phyloP scores from a whole-genome alignment of 2,329 filamentous ascomycete species.

The Aphanocladium album region DNA sequence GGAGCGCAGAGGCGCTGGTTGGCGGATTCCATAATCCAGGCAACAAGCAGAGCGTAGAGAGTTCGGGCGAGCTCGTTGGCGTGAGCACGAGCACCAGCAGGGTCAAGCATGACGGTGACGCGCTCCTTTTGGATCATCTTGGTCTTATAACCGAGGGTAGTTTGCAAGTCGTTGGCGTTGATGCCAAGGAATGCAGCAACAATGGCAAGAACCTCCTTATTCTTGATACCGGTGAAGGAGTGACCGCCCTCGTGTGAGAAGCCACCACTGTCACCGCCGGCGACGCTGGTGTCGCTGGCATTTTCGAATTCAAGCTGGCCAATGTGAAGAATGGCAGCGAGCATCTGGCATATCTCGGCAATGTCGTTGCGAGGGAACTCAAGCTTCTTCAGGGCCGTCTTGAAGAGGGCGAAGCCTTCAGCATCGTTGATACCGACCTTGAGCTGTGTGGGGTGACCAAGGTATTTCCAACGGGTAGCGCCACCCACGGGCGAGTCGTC shows the following conservation, averaged over 20 bases:
- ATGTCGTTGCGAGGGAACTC: slow-evolving; percentile 93
- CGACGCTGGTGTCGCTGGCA: slow-evolving; percentile 70
- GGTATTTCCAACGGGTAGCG: slow-evolving; percentile 87
- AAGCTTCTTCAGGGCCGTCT: slow-evolving; percentile 87
- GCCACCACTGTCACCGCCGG: slow-evolving; percentile 86
- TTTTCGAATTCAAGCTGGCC: slow-evolving; percentile 93
- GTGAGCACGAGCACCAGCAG: slow-evolving; percentile 80
- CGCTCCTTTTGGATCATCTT: slow-evolving; percentile 94
- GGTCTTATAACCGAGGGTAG: slow-evolving; percentile 88
- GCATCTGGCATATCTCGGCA: slow-evolving; percentile 91
- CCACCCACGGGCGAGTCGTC: slow-evolving; percentile 47
- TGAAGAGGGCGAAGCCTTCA: slow-evolving; percentile 96
- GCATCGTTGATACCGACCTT: slow-evolving; percentile 96
- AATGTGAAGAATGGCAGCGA: slow-evolving; percentile 93
- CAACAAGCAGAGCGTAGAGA: slow-evolving; percentile 87
- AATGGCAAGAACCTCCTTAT: slow-evolving; percentile 81
- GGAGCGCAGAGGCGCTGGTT: slow-evolving; percentile 84
- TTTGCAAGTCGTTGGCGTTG: slow-evolving; percentile 73
- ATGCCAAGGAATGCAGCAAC: slow-evolving; percentile 95
- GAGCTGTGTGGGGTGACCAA: slow-evolving; percentile 92
- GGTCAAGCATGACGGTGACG: slow-evolving; percentile 97
- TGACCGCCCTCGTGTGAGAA: slow-evolving; percentile 94
- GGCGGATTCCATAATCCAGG: slow-evolving; percentile 87
- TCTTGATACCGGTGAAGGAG: slow-evolving; percentile 80
- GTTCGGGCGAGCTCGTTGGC: slow-evolving; percentile 92